Conservation (phyloP, 306 rosid species). For the Quillaja saponaria region DNA sequence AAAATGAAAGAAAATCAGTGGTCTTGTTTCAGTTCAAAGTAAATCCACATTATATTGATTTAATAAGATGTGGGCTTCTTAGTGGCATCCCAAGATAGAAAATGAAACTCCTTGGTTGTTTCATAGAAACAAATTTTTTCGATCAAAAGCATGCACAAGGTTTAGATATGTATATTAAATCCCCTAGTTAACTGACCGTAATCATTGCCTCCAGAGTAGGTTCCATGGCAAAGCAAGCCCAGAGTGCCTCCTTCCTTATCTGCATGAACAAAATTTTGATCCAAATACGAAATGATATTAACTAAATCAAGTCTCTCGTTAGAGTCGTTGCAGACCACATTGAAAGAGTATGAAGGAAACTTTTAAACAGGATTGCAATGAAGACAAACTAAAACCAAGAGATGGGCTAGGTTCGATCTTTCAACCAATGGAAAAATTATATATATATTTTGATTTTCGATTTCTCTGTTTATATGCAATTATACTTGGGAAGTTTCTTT, state of each 20-base stretch:
- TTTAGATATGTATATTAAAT: too few relatives aligned
- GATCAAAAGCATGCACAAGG: background rate
- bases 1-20: background rate
- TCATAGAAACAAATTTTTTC: slow-evolving; percentile 10
- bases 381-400: slow-evolving; percentile 5
- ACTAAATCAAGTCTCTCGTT: slow-evolving; percentile 26
- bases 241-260: slow-evolving; percentile 92
- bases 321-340: slow-evolving; percentile 11
- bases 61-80: slow-evolving; percentile 7
- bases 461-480: too few relatives aligned
- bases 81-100: background rate
- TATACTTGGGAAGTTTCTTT: too few relatives aligned
- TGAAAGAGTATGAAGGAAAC: slow-evolving; percentile 18
- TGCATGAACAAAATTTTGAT: slow-evolving; percentile 41
- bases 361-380: slow-evolving; percentile 9
- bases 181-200: slow-evolving; percentile 53
- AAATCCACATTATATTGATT: slow-evolving; percentile 7
- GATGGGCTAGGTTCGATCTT: slow-evolving; percentile 9
- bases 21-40: background rate
- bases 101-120: slow-evolving; percentile 25
- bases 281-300: slow-evolving; percentile 24
- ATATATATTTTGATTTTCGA: background rate
- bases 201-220: slow-evolving; percentile 85
- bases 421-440: background rate
- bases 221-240: slow-evolving; percentile 90